These are phyloP conservation scores for Fusarium metavorans DNA, from an alignment of 2,329 filamentous ascomycete genomes.

Conservation along the genomic window DNA sequence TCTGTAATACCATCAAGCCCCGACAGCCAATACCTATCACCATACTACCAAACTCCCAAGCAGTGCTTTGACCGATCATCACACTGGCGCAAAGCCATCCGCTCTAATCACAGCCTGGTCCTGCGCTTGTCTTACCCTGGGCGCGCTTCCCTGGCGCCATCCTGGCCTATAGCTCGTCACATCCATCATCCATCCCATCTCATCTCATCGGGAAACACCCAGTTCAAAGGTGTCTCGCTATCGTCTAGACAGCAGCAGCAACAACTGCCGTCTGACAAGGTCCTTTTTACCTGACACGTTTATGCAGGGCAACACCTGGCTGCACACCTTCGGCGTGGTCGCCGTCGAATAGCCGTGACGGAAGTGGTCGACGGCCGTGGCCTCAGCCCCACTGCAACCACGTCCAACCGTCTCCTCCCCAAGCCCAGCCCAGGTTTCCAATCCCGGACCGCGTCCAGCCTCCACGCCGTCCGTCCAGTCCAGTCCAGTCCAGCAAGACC, in stretches of 20 bases:
- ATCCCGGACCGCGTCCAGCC: slow-evolving; percentile 46
- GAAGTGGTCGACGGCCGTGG: slow-evolving; percentile 32
- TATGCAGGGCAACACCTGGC: slow-evolving; percentile 32
- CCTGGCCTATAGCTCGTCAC: slow-evolving; percentile 16
- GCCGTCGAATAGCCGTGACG: slow-evolving; percentile 39
- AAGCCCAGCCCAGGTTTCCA: slow-evolving; percentile 35
- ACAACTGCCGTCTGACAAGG: neutral
- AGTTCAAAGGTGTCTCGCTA: neutral
- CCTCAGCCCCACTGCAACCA: slow-evolving; percentile 41
- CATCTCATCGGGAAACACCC: slow-evolving; percentile 1
- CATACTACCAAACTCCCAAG: no score
- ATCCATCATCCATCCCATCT: neutral
- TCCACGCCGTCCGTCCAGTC: slow-evolving; percentile 27
- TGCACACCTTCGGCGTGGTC: slow-evolving; percentile 28
- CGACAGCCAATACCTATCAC: neutral
- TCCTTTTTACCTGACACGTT: slow-evolving; percentile 24
- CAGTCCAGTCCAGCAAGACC: neutral
- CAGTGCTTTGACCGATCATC: slow-evolving; percentile 4
- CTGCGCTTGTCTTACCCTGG: slow-evolving; percentile 29
- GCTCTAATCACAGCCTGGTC: slow-evolving; percentile 4
- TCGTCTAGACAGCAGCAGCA: neutral
- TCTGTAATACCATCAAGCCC: neutral
- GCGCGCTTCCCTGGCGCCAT: slow-evolving; percentile 18
- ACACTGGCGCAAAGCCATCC: neutral
- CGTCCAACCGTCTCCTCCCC: slow-evolving; percentile 35